Evolutionary conservation across 1,139 yeast genomes (phyloP), one percentile per base, ranked within the genome.

Genomic region (Pichia cactophila): DNA sequence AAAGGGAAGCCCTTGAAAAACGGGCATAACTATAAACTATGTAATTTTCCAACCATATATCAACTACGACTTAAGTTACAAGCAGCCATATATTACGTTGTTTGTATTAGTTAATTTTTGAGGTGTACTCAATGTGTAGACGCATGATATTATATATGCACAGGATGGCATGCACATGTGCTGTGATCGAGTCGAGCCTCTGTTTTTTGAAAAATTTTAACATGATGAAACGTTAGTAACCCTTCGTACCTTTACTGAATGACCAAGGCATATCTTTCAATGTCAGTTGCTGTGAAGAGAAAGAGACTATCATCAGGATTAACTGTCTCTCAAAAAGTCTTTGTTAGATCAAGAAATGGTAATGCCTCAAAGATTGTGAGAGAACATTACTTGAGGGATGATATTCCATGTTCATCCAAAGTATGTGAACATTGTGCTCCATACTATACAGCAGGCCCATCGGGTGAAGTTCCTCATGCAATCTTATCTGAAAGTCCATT

Each of bases 331-430:
- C 92, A 89, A 56, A 92, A 90, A 66, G 96, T 92, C 20, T 92
- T 86, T 69, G 96, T 92, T 47, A 74, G 96, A 58, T 86, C 97
- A 3, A 77, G 92, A 60, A 81, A 85, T 57, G 97, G 97, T 12
- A 83, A 85, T 48, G 97, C 97, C 6, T 77, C 90, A 42, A 92
- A 92, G 65, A 77, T 94, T 39, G 96, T 89, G 26, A 78, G 97
- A 58, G 98, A 94, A 65, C 97, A 90, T 65, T 94, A 94, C 64
- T 72, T 94, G 50, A 77, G 98, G 64, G 80, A 80, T 49, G 98
- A 94, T 66, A 89, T 94, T 50, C 95, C 97, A 23, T 92, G 98
- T 67, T 80, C 84, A 45, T 87, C 96, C 3, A 73, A 72, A 57
- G 72, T 78, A 1, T 94, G 98, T 67, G 63, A 68, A 14, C 64